A percentile compares a stretch with the other conserved stretches of the same genome.
Conservation (phyloP, 257 asterid genomes). For the Solanum rostratum region DNA sequence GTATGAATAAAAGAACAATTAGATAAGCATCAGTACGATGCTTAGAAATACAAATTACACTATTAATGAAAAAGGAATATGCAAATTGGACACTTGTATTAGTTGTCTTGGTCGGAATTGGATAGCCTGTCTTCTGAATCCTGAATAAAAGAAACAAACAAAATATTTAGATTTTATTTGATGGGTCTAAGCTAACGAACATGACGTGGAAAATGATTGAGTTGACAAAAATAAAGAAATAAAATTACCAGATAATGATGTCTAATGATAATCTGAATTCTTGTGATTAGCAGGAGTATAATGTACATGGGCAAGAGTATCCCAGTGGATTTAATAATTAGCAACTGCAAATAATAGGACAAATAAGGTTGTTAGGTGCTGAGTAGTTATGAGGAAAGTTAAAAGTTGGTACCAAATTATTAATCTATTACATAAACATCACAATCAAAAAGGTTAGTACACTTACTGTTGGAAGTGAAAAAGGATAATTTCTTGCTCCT, state of each 20-base stretch:
- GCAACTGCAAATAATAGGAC: constrained; percentile 31
- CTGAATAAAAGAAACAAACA: neutral
- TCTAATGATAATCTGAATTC: constrained; percentile 30
- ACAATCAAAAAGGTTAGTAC: neutral
- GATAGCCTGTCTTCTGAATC: neutral
- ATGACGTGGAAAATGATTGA: neutral
- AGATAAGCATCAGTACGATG: neutral
- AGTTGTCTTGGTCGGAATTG: neutral
- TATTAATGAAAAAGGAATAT: neutral
- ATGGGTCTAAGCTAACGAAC: neutral
- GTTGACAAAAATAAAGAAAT: neutral
- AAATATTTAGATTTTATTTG: neutral
- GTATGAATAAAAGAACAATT: neutral
- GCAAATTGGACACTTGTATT: neutral
- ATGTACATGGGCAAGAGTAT: constrained; percentile 73
- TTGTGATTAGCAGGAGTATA: constrained; percentile 36
- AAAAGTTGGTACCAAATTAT: neutral
- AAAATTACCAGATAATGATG: neutral
- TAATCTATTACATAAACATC: neutral
- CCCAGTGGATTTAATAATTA: constrained; percentile 50
- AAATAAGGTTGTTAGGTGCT: neutral
- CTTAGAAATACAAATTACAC: neutral
- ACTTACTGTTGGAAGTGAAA: constrained; percentile 66
- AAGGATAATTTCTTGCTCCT: constrained; percentile 50
- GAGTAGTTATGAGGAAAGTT: neutral